Base-by-base conservation (phyloP, 1,139 yeast species). In the Protomyces inundatus region DNA sequence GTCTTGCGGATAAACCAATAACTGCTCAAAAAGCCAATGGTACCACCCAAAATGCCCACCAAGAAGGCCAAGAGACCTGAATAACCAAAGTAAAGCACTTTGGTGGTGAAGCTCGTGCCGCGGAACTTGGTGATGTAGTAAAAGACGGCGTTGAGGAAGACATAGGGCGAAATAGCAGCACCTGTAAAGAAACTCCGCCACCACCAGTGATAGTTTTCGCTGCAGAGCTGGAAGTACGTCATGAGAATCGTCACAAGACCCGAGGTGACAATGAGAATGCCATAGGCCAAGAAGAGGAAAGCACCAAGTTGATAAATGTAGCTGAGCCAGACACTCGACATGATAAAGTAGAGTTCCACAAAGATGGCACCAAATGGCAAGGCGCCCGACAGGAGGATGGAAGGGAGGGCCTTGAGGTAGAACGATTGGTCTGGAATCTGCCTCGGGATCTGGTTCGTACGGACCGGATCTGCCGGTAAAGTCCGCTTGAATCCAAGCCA, bases 301-400 rank as follows among this genome's bases (percentile, higher is more conserved):
- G 98, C 98, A 80, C 93, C 93, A 98, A 93, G 93, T 79, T 91
- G 93, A 79, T 85, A 93, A 68, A 93, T 86, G 75, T 90, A 83
- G 80, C 89, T 91, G 77, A 89, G 90, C 98, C 98, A 93, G 69
- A 93, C 79, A 37, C 97, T 90, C 65, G 90, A 83, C 78, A 88
- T 85, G 68, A 82, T 80, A 77, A 91, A 93, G 76, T 90, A 91
- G 82, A 95, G 84, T 76, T 93, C 98, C 64, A 93, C 96, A 35
- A 66, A 66, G 48, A 66, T 66, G n/a, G 67, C 66, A 10, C 65
- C 66, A 35, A 93, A 93, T 71, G 98, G 98, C 81, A 93, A 85
- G 66, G 93, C 83, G 66, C 98, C 98, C 0, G 95, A 87, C 66
- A 90, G 81, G 57, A 89, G 73, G 72, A 90, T 79, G 55, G 87